Conservation (phyloP, 495 filamentous ascomycete species). For the Aspergillus panamensis region DNA sequence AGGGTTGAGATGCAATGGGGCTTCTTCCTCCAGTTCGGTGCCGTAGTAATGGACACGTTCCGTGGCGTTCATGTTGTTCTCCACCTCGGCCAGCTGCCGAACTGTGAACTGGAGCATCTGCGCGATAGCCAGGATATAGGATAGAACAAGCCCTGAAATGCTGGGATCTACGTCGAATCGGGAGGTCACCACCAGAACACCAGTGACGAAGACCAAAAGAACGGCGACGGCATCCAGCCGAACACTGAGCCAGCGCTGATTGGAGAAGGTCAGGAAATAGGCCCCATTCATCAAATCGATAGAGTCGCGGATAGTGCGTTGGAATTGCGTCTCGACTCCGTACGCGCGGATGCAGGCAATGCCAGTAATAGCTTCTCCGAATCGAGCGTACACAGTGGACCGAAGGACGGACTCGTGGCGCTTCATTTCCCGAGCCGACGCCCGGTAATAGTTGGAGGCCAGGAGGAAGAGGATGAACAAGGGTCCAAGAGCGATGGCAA, state of each 20-base stretch:
- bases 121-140: conserved; percentile 90
- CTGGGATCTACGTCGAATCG: conserved; percentile 84
- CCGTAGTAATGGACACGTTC: conserved; percentile 94
- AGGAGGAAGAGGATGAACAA: conserved; percentile 76
- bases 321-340: conserved; percentile 71
- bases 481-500: conserved; percentile 83
- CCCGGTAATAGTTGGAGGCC: conserved; percentile 81
- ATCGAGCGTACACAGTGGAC: conserved; percentile 84
- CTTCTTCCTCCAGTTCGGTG: conserved; percentile 80
- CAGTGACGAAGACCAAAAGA: conserved; percentile 75
- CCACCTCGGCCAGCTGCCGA: conserved; percentile 89
- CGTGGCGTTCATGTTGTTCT: conserved; percentile 96
- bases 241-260: conserved; percentile 86
- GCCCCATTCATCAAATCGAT: conserved; percentile 92
- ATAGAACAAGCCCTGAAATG: conserved; percentile 82
- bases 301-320: conserved; percentile 57
- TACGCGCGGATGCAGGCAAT: conserved; percentile 85
- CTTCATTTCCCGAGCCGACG: conserved; percentile 90
- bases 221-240: conserved; percentile 83
- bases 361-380: conserved; percentile 82
- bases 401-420: conserved; percentile 87
- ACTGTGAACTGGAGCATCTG: conserved; percentile 96
- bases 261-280: conserved; percentile 90
- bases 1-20: conserved; percentile 65
- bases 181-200: conserved; percentile 89